Base-by-base conservation (phyloP, 2,329 filamentous ascomycete genomes). In the Hypoxylon sp. region DNA sequence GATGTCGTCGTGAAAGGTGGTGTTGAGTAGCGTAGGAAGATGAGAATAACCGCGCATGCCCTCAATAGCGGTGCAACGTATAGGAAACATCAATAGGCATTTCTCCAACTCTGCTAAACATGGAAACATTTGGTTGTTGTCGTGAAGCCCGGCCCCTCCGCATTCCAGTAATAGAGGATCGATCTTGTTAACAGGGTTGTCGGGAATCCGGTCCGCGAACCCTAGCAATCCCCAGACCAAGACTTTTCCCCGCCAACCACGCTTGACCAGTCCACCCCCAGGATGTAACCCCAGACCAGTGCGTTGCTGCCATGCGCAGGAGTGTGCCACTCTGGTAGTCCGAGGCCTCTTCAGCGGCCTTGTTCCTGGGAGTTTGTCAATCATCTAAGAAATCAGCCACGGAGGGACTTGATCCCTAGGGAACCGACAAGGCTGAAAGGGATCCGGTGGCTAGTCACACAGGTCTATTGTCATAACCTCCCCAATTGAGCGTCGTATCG, bases 231-330 rank as follows among this genome's bases (percentile, higher is more conserved):
- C 70, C 72, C 73, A 74, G 72, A 72, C 73, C 72, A 72, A 70
- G 70, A 71, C 19, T 66, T 73, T 74, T 68, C 73, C 70, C 75
- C 69, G 72, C 74, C 75, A 75, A 76, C 71, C 75, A 76, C 46
- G 68, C 67, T 58, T 57, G 61, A 56, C 70, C 69, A 71, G 68
- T 71, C 60, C 69, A 67, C 68, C 70, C 62, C 57, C 62, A 69
- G 64, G 56, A 70, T 73, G 72, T 62, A 75, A 74, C 73, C 74
- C 68, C 62, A 66, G 52, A 48, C 48, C 37, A 64, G 46, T 57
- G 24, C 51, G 68, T 59, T 64, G 72, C 67, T 73, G 61, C 67
- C 67, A 56, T 69, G 66, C 65, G 62, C 62, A 71, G 67, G 65
- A 71, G 65, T 63, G 60, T 54, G 50, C 60, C 54, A 70, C 67